Evolutionary conservation across 108 stramenopile species (phyloP).

Genomic region (Aureococcus anophagefferens): DNA sequence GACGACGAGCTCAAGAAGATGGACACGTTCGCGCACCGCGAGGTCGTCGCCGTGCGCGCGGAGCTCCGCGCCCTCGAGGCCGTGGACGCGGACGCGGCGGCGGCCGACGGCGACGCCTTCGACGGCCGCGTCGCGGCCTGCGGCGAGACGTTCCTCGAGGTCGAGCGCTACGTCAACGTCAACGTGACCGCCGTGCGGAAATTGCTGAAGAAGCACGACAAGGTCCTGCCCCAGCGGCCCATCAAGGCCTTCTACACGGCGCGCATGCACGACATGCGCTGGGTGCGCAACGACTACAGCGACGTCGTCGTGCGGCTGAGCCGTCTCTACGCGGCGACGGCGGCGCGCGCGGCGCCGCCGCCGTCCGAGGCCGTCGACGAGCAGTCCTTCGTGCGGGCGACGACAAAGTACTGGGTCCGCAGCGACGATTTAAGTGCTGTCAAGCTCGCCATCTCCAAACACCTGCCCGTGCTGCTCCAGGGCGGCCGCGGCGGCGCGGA

Average conservation of each 20-base stretch:
- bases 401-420: conserved; percentile 96
- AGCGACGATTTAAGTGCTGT: conserved; percentile 84
- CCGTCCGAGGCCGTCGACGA: conserved; percentile 31
- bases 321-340: conserved; percentile 57
- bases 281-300: conserved; percentile 87
- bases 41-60: conserved; percentile 18
- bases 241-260: conserved; percentile 80
- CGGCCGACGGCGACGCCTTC: conserved; percentile 7
- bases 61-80: conserved; percentile 14
- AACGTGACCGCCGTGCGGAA: conserved; percentile 97
- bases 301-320: conserved; percentile 81
- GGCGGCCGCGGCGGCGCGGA: conserved; percentile 33
- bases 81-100: conserved; percentile 11
- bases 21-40: conserved; percentile 35
- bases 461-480: conserved; percentile 88
- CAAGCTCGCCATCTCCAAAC: conserved; percentile 78
- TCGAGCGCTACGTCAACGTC: conserved; percentile 93
- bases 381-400: conserved; percentile 75
- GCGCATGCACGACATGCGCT: conserved; percentile 89
- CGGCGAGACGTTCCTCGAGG: conserved; percentile 51
- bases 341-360: conserved; percentile 54
- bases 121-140: conserved; percentile 39
- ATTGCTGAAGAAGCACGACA: conserved; percentile 96
- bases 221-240: conserved; percentile 64
- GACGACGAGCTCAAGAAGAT: conserved; percentile 77